Evolutionary conservation across 108 stramenopile species (phyloP).

Genomic region (Nitzschia palea): DNA sequence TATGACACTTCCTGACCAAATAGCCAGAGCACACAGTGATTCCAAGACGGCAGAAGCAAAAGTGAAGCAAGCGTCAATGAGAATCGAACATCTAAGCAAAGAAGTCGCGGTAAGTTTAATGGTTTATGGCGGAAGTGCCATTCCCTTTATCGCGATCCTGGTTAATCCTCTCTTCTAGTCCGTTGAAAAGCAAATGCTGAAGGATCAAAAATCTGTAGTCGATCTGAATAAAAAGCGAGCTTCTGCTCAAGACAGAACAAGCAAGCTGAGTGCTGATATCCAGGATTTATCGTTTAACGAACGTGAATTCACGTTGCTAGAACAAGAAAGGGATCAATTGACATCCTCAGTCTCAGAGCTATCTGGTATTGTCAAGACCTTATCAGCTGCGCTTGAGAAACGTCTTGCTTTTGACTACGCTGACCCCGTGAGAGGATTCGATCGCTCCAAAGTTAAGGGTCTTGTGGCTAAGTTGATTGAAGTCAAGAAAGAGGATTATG

Average conservation of each 20-base stretch:
- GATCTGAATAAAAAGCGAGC: constrained; percentile 61
- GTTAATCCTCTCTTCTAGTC: constrained; percentile 36
- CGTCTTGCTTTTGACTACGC: constrained; percentile 90
- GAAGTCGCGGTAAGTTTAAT: constrained; percentile 58
- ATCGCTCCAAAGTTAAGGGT: constrained; percentile 93
- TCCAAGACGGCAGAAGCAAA: constrained; percentile 89
- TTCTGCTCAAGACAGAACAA: constrained; percentile 50
- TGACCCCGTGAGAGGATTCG: constrained; percentile 92
- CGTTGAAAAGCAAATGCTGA: constrained; percentile 86
- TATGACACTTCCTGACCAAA: constrained; percentile 82
- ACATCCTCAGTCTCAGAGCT: constrained; percentile 53
- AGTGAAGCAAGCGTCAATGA: constrained; percentile 89
- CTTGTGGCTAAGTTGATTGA: constrained; percentile 89
- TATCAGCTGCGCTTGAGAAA: constrained; percentile 82
- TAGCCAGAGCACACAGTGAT: constrained; percentile 80
- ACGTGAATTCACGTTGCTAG: constrained; percentile 56
- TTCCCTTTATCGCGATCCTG: background rate
- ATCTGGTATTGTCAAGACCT: constrained; percentile 66
- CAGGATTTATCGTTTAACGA: constrained; percentile 58
- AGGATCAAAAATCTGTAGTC: constrained; percentile 70
- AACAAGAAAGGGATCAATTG: constrained; percentile 69
- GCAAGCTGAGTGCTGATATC: constrained; percentile 37
- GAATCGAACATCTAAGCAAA: constrained; percentile 84
- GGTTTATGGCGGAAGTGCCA: background rate
- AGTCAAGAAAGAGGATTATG: constrained; percentile 71